Evolutionary conservation across 495 filamentous ascomycete species (phyloP).

Genomic region (Achaetomiella virescens): DNA sequence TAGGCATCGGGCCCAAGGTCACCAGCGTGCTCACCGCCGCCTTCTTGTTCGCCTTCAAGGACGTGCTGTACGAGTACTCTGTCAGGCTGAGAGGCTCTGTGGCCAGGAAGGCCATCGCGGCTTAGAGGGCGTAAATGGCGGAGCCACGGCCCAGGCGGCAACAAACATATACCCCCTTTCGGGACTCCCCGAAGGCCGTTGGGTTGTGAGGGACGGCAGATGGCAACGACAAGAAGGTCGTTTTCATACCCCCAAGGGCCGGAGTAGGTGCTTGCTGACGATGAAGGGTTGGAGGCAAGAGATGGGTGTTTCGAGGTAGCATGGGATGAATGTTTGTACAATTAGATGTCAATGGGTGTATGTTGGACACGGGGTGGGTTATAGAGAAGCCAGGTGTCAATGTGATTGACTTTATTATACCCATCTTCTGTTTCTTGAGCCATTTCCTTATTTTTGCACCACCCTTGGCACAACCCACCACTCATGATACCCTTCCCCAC

Average conservation of each 20-base stretch:
- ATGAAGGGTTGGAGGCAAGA: background rate
- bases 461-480: conserved; percentile 77
- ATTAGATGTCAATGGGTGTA: too few species aligned
- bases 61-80: conserved; percentile 58
- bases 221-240: too few species aligned
- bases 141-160: background rate
- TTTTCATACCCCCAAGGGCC: too few species aligned
- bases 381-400: too few species aligned
- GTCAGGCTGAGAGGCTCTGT: conserved; percentile 40
- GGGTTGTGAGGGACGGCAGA: too few species aligned
- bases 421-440: too few species aligned
- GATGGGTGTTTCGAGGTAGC: too few species aligned
- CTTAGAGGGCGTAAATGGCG: conserved; percentile 11
- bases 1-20: conserved; percentile 90
- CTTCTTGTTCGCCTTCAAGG: conserved; percentile 97
- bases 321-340: too few species aligned
- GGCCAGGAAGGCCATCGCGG: conserved; percentile 37
- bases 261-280: background rate
- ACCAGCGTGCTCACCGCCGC: conserved; percentile 93
- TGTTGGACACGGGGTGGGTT: too few species aligned
- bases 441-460: conserved; percentile 4
- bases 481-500: conserved; percentile 57
- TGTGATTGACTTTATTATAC: too few species aligned
- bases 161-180: background rate
- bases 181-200: background rate